Evolutionary conservation across 352 stramenopile species (phyloP).

Genomic region (Globisporangium alternatum): DNA sequence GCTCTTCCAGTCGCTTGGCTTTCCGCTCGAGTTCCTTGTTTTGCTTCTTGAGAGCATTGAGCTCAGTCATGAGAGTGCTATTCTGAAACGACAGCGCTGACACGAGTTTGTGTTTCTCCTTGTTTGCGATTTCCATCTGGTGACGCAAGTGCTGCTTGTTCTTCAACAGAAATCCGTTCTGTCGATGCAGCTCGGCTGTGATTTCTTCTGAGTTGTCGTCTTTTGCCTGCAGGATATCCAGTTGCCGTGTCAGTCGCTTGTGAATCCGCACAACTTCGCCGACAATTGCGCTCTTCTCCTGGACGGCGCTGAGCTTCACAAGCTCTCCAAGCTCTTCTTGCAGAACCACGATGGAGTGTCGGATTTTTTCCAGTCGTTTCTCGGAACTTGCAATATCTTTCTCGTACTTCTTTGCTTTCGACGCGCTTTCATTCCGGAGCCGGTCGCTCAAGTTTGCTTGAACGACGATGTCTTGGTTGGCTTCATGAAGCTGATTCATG

Average conservation of each 20-base stretch:
- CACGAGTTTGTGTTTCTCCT: conserved; percentile 72
- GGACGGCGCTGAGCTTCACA: conserved; percentile 44
- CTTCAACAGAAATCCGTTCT: conserved; percentile 72
- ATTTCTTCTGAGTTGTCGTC: conserved; percentile 57
- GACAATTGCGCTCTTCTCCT: conserved; percentile 65
- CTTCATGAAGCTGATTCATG: conserved; percentile 48
- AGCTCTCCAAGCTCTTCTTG: conserved; percentile 66
- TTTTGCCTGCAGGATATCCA: conserved; percentile 45
- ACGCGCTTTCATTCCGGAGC: conserved; percentile 42
- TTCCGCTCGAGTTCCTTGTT: conserved; percentile 70
- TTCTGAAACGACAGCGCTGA: conserved; percentile 74
- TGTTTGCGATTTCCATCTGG: conserved; percentile 55
- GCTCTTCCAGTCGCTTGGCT: conserved; percentile 11
- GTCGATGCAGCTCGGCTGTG: conserved; percentile 62
- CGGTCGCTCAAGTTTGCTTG: conserved; percentile 69
- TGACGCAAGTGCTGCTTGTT: conserved; percentile 69
- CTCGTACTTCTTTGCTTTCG: conserved; percentile 43
- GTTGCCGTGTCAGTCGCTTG: conserved; percentile 53
- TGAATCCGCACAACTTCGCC: conserved; percentile 63
- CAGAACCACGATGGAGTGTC: conserved; percentile 57
- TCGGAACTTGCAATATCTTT: conserved; percentile 31
- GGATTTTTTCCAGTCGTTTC: conserved; percentile 38
- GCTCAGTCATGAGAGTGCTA: conserved; percentile 51
- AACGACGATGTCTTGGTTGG: conserved; percentile 68
- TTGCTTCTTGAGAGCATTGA: conserved; percentile 53